A percentile compares a stretch with the other conserved stretches of the same genome.
Conservation (phyloP, 2,329 filamentous ascomycete genomes). For the Trichoderma aggressivum region DNA sequence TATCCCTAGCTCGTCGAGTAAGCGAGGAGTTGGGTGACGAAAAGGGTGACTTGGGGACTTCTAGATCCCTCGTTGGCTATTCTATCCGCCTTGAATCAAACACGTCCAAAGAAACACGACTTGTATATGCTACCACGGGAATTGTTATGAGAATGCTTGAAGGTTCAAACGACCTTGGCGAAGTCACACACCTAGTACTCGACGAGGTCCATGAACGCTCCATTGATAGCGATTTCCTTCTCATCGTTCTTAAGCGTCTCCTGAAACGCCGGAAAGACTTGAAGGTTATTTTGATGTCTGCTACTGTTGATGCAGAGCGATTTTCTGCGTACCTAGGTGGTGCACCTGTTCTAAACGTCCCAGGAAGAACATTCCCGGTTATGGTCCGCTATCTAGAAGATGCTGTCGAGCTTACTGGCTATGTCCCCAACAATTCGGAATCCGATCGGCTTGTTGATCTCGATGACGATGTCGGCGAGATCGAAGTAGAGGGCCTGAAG, state of each 20-base stretch:
- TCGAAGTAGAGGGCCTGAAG: slow-evolving; percentile 50
- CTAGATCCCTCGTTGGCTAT: slow-evolving; percentile 84
- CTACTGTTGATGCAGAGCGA: slow-evolving; percentile 86
- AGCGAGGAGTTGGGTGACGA: slow-evolving; percentile 91
- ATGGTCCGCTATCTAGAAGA: slow-evolving; percentile 87
- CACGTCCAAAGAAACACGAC: slow-evolving; percentile 72
- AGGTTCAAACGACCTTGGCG: slow-evolving; percentile 76
- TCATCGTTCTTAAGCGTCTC: slow-evolving; percentile 86
- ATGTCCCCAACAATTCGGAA: slow-evolving; percentile 47
- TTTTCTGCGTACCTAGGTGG: slow-evolving; percentile 86
- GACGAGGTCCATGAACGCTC: slow-evolving; percentile 96
- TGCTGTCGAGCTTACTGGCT: slow-evolving; percentile 82
- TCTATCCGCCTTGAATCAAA: slow-evolving; percentile 92
- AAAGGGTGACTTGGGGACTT: slow-evolving; percentile 75
- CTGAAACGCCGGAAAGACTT: slow-evolving; percentile 73
- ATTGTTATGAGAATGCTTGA: slow-evolving; percentile 99
- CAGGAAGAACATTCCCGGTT: slow-evolving; percentile 91
- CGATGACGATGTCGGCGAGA: slow-evolving; percentile 57
- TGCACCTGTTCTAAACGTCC: slow-evolving; percentile 84
- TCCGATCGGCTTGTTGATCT: slow-evolving; percentile 58
- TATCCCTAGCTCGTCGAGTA: slow-evolving; percentile 87
- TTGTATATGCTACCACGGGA: slow-evolving; percentile 85
- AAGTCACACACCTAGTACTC: slow-evolving; percentile 91
- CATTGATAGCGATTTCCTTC: slow-evolving; percentile 93
- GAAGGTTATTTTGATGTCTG: slow-evolving; percentile 95